A percentile compares a stretch with the other conserved stretches of the same genome.
These are phyloP conservation scores for Alternaria panax DNA, from an alignment of 2,329 filamentous ascomycete species.

Conservation along the genomic window DNA sequence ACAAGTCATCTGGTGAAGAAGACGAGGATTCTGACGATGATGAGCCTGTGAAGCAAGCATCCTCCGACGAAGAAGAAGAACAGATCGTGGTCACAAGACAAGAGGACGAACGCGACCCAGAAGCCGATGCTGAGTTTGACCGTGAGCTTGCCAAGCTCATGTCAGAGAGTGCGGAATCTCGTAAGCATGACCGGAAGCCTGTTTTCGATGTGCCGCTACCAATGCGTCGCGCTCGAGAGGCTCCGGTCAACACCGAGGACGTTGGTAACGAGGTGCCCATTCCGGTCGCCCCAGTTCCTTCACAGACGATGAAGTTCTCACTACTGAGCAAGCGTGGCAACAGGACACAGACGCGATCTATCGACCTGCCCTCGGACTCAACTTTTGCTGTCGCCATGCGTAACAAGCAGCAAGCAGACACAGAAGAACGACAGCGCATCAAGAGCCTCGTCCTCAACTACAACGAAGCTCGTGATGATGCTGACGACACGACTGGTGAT, in stretches of 20 bases:
- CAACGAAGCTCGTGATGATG: slow-evolving; percentile 79
- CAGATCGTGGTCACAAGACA: slow-evolving; percentile 90
- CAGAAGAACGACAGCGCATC: slow-evolving; percentile 96
- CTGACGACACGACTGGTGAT: slow-evolving; percentile 74
- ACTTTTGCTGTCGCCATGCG: slow-evolving; percentile 97
- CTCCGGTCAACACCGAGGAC: slow-evolving; percentile 51
- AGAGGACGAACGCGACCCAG: slow-evolving; percentile 88
- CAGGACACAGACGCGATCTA: slow-evolving; percentile 91
- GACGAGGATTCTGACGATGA: slow-evolving; percentile 59
- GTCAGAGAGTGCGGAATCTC: slow-evolving; percentile 93
- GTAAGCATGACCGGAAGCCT: slow-evolving; percentile 93
- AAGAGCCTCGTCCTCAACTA: slow-evolving; percentile 98
- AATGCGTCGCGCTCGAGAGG: slow-evolving; percentile 75
- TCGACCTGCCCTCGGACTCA: slow-evolving; percentile 88
- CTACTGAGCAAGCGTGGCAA: slow-evolving; percentile 96
- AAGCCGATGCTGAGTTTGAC: slow-evolving; percentile 96
- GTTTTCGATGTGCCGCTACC: slow-evolving; percentile 98
- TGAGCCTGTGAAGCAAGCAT: slow-evolving; percentile 58
- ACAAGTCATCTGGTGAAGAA: slow-evolving; percentile 60
- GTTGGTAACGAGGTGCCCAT: slow-evolving; percentile 50
- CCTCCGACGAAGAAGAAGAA: slow-evolving; percentile 79
- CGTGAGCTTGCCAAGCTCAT: slow-evolving; percentile 98
- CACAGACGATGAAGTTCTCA: slow-evolving; percentile 90
- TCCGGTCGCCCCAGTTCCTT: slow-evolving; percentile 43
- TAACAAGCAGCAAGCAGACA: slow-evolving; percentile 91